Evolutionary conservation across 768 basidiomycete genomes (phyloP).

Genomic region (Russula virescens): DNA sequence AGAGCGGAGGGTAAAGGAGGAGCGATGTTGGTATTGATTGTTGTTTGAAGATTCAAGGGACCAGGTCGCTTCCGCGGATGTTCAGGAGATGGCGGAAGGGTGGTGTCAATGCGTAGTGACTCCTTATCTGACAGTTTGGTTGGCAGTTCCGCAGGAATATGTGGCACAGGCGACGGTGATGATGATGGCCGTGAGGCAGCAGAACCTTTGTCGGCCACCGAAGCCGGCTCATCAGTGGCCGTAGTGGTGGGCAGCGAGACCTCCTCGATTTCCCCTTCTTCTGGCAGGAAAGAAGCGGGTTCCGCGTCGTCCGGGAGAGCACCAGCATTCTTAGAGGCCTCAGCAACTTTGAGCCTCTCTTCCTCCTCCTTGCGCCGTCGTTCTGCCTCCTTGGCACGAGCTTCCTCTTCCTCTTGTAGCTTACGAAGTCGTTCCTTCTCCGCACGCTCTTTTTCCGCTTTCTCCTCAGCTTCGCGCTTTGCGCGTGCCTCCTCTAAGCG

Average conservation of each 20-base stretch:
- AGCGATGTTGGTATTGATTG: slow-evolving; percentile 40
- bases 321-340: slow-evolving; percentile 39
- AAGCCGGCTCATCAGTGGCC: neutral
- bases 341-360: slow-evolving; percentile 31
- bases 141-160: slow-evolving; percentile 40
- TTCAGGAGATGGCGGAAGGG: slow-evolving; percentile 38
- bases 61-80: slow-evolving; percentile 56
- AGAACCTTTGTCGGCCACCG: neutral
- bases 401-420: slow-evolving; percentile 26
- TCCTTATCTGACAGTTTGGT: slow-evolving; percentile 46
- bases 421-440: slow-evolving; percentile 33
- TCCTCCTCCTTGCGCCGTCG: slow-evolving; percentile 33
- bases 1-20: slow-evolving; percentile 59
- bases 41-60: slow-evolving; percentile 60
- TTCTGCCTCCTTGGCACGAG: slow-evolving; percentile 29
- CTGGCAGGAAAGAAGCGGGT: slow-evolving; percentile 35
- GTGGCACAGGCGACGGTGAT: slow-evolving; percentile 22
- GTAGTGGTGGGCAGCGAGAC: slow-evolving; percentile 29
- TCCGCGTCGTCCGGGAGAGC: slow-evolving; percentile 29
- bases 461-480: slow-evolving; percentile 36
- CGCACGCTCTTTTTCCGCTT: slow-evolving; percentile 40
- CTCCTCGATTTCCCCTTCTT: slow-evolving; percentile 45
- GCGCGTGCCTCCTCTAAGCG: slow-evolving; percentile 15
- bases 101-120: slow-evolving; percentile 60
- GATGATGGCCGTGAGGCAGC: slow-evolving; percentile 26